Conservation (phyloP, 2,329 filamentous ascomycete species). For the Xylariaceae sp. region DNA sequence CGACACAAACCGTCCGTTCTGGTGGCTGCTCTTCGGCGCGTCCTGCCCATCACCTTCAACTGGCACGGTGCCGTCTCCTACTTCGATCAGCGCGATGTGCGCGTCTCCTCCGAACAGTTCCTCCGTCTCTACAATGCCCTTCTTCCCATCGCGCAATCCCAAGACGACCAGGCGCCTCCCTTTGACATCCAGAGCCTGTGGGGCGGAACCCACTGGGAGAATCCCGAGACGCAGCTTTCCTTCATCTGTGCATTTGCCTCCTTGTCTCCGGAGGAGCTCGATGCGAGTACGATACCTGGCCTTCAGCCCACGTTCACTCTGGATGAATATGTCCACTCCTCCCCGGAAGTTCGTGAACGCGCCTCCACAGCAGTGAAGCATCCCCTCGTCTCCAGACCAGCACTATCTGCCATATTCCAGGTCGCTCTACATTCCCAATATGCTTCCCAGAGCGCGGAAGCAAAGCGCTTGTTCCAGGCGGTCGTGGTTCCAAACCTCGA, state of each 20-base stretch:
- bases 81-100: conserved; percentile 77
- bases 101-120: conserved; percentile 78
- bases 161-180: conserved; percentile 48
- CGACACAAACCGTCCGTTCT: conserved; percentile 52
- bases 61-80: conserved; percentile 71
- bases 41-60: conserved; percentile 62
- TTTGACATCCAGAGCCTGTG: conserved; percentile 88
- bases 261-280: conserved; percentile 70
- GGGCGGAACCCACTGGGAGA: conserved; percentile 79
- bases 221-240: conserved; percentile 85
- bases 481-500: conserved; percentile 72
- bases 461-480: conserved; percentile 63
- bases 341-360: conserved; percentile 49
- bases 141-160: conserved; percentile 61
- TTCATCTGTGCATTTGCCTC: conserved; percentile 87
- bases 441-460: conserved; percentile 61
- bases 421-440: conserved; percentile 60
- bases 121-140: conserved; percentile 77
- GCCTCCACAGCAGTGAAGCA: conserved; percentile 70
- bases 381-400: conserved; percentile 83
- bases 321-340: conserved; percentile 52
- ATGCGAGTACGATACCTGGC: conserved; percentile 80
- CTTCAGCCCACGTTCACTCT: conserved; percentile 74
- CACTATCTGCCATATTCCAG: conserved; percentile 67
- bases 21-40: conserved; percentile 61